A percentile compares a stretch with the other conserved stretches of the same genome.
Evolutionary conservation across 2,329 filamentous ascomycete genomes (phyloP).

Genomic region (Sordariomycetes sp.): DNA sequence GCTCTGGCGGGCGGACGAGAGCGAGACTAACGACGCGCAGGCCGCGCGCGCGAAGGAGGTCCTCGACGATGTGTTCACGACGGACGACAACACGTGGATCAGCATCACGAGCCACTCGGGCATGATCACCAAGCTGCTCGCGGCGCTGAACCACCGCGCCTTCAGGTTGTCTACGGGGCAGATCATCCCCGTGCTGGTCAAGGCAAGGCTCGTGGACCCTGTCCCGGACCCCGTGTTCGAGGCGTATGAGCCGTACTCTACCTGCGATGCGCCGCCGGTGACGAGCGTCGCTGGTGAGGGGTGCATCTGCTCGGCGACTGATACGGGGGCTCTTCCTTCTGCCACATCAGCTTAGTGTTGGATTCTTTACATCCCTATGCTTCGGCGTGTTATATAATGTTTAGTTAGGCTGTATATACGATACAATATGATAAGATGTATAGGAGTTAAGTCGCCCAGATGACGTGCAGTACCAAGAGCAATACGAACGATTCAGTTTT

Average conservation of each 20-base stretch:
- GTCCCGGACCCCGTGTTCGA: slow-evolving; percentile 16
- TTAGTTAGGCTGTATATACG: too few species aligned
- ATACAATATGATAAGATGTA: too few species aligned
- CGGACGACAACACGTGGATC: slow-evolving; percentile 39
- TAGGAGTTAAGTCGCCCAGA: too few species aligned
- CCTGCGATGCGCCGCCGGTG: slow-evolving; percentile 28
- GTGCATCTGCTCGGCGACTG: slow-evolving; percentile 23
- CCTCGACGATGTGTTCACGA: slow-evolving; percentile 42
- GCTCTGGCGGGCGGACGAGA: slow-evolving; percentile 26
- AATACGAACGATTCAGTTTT: too few species aligned
- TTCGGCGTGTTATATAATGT: too few species aligned
- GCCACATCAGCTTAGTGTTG: neutral
- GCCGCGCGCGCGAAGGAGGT: slow-evolving; percentile 31
- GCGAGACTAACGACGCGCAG: slow-evolving; percentile 32
- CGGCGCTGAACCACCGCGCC: slow-evolving; percentile 43
- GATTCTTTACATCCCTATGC: neutral
- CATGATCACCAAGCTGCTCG: slow-evolving; percentile 35
- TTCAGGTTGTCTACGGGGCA: slow-evolving; percentile 54
- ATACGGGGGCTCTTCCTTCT: neutral
- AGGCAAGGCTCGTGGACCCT: slow-evolving; percentile 31
- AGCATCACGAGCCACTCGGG: slow-evolving; percentile 48
- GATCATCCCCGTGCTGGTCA: slow-evolving; percentile 54
- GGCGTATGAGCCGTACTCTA: slow-evolving; percentile 24
- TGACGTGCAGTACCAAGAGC: too few species aligned
- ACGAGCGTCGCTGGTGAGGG: slow-evolving; percentile 25